Percentiles rank a stretch among this genome's conserved stretches.
These are phyloP conservation scores for Xylariaceae sp. DNA, from an alignment of 2,329 filamentous ascomycete genomes.

Conservation along the genomic window DNA sequence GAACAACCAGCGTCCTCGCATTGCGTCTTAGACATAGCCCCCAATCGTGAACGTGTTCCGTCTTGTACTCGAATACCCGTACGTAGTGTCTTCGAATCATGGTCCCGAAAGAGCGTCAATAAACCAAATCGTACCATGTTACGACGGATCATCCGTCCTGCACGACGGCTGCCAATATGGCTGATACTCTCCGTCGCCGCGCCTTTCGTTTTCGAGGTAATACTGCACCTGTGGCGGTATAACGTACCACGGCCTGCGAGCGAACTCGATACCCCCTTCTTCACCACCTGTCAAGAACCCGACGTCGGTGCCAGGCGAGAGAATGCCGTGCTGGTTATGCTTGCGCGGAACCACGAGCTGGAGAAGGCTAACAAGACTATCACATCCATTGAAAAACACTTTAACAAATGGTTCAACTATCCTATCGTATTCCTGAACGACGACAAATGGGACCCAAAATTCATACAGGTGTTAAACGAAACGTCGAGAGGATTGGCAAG, in stretches of 20 bases:
- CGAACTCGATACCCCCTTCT: slow-evolving; percentile 45
- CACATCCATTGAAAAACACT: slow-evolving; percentile 45
- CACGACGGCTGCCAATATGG: slow-evolving; percentile 35
- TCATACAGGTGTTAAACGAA: slow-evolving; percentile 42
- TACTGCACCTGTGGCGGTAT: slow-evolving; percentile 41
- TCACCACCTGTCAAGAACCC: slow-evolving; percentile 44
- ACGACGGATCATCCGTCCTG: slow-evolving; percentile 38
- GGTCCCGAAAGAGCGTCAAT: slow-evolving; percentile 22
- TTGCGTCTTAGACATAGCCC: background rate
- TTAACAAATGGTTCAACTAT: slow-evolving; percentile 52
- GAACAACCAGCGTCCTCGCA: background rate
- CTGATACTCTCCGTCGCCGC: slow-evolving; percentile 36
- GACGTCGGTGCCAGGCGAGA: slow-evolving; percentile 41
- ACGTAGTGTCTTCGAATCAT: slow-evolving; percentile 19
- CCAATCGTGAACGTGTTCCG: background rate
- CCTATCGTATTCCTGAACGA: slow-evolving; percentile 52
- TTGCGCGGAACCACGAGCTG: slow-evolving; percentile 49
- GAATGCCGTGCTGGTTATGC: slow-evolving; percentile 50
- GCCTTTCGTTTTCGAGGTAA: slow-evolving; percentile 39
- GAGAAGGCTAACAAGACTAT: slow-evolving; percentile 44
- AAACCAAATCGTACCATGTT: slow-evolving; percentile 28
- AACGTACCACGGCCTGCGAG: slow-evolving; percentile 38
- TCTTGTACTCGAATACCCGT: slow-evolving; percentile 8
- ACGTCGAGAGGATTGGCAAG: slow-evolving; percentile 41
- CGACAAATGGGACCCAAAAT: slow-evolving; percentile 44